Percentiles rank a stretch among this genome's conserved stretches.
phyloP scores from a whole-genome alignment of 2,329 filamentous ascomycete genomes.

The Aspergillus quadrilineatus region DNA sequence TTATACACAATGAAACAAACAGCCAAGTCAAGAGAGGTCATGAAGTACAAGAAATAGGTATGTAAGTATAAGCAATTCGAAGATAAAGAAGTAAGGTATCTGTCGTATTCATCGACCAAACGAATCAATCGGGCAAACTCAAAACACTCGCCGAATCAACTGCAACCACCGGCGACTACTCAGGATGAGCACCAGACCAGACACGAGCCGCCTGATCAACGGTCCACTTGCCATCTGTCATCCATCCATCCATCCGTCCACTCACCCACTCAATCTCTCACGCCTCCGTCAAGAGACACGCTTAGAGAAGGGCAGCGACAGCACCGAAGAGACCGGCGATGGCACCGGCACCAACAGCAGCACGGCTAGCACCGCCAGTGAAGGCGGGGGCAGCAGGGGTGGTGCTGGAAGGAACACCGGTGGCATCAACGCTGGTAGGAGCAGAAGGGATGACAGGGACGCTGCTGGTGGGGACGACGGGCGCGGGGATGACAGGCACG shows the following conservation, averaged over 20 bases:
- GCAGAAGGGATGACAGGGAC: constrained; percentile 14
- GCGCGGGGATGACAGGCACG: constrained; percentile 16
- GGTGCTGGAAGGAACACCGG: constrained; percentile 21
- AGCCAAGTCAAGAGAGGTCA: constrained; percentile 2
- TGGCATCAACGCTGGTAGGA: constrained; percentile 8
- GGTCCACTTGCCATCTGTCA: background rate
- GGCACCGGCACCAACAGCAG: constrained; percentile 47
- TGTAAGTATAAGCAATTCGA: constrained; percentile 3
- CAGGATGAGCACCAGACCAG: background rate
- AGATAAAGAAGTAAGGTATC: constrained; percentile 7
- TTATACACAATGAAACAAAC: constrained; percentile 16
- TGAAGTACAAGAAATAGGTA: background rate
- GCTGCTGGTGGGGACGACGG: constrained; percentile 17
- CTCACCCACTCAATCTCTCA: background rate
- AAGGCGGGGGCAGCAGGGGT: constrained; percentile 36
- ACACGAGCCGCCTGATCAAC: background rate
- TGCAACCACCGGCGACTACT: background rate
- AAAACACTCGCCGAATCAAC: background rate
- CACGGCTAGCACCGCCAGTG: constrained; percentile 55
- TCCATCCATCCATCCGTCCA: background rate
- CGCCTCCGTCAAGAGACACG: background rate
- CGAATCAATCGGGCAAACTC: constrained; percentile 6
- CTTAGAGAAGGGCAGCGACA: constrained; percentile 49
- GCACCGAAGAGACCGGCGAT: constrained; percentile 55
- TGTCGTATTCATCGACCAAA: constrained; percentile 14